These are phyloP conservation scores for Acacia confusa DNA, from an alignment of 306 rosid genomes.

Conservation along the genomic window DNA sequence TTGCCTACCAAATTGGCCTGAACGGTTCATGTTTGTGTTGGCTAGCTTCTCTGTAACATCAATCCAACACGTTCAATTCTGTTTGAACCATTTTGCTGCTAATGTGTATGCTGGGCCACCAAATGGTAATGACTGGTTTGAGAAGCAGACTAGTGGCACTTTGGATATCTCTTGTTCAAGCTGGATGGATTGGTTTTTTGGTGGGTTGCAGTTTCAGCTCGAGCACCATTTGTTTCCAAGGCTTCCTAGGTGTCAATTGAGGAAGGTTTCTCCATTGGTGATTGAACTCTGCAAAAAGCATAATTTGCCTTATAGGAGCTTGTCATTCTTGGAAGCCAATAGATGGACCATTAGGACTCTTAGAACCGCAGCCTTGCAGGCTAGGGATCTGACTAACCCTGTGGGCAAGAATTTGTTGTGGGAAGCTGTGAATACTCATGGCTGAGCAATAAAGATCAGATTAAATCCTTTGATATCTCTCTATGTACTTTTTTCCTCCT, in stretches of 20 bases:
- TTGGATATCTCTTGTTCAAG: conserved; percentile 60
- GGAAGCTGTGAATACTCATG: conserved; percentile 79
- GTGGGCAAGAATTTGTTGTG: conserved; percentile 56
- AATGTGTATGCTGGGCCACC: conserved; percentile 66
- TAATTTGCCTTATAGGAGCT: conserved; percentile 67
- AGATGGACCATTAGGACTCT: conserved; percentile 53
- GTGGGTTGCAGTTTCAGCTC: conserved; percentile 73
- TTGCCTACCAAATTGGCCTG: conserved; percentile 67
- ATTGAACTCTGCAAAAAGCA: conserved; percentile 74
- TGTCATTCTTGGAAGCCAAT: conserved; percentile 67
- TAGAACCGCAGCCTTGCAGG: conserved; percentile 58
- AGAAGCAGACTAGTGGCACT: conserved; percentile 71
- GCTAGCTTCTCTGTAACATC: conserved; percentile 60
- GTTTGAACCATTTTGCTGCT: conserved; percentile 71
- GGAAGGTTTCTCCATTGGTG: conserved; percentile 68
- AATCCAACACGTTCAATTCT: conserved; percentile 70
- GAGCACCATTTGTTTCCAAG: conserved; percentile 71
- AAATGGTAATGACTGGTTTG: conserved; percentile 69
- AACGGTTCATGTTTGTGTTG: conserved; percentile 66
- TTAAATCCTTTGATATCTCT: background rate
- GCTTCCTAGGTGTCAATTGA: conserved; percentile 65
- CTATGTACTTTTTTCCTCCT: background rate
- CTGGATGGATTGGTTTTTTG: conserved; percentile 87
- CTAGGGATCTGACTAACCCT: conserved; percentile 42
- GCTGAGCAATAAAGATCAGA: conserved; percentile 33